A percentile compares a stretch with the other conserved stretches of the same genome.
Evolutionary conservation across 2,329 filamentous ascomycete genomes (phyloP).

Genomic region (Fusarium chlamydosporum): DNA sequence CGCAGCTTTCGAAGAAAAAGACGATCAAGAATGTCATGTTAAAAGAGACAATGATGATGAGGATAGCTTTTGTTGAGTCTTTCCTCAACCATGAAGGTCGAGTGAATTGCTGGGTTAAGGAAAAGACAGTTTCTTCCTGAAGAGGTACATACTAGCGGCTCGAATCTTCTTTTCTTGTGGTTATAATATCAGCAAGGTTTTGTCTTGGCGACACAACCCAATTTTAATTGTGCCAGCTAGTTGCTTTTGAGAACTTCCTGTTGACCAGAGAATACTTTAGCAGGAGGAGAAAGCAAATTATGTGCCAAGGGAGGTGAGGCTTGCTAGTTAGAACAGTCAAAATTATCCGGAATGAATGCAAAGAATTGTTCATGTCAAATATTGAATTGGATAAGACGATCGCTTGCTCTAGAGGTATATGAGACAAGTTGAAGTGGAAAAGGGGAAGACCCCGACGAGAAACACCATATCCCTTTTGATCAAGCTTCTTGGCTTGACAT

Average conservation of each 20-base stretch:
- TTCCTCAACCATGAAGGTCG: constrained; percentile 42
- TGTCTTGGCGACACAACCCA: constrained; percentile 20
- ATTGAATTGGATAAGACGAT: constrained; percentile 41
- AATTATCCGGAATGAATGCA: constrained; percentile 2
- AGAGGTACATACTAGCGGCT: constrained; percentile 44
- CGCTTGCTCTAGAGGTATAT: constrained; percentile 51
- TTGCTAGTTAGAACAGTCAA: constrained; percentile 1
- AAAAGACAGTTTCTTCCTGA: constrained; percentile 25
- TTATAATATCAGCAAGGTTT: constrained; percentile 33
- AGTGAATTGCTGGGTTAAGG: constrained; percentile 33
- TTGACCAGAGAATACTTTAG: constrained; percentile 24
- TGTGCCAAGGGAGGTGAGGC: not conserved
- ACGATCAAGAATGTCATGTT: constrained; percentile 45
- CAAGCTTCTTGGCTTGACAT: constrained; percentile 26
- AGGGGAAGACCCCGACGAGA: constrained; percentile 31
- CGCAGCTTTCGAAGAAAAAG: constrained; percentile 15
- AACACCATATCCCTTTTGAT: constrained; percentile 39
- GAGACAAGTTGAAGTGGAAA: constrained; percentile 38
- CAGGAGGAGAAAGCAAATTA: not conserved
- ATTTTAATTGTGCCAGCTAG: constrained; percentile 9
- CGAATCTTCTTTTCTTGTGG: constrained; percentile 38
- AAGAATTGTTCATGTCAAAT: constrained; percentile 26
- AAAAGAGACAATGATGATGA: constrained; percentile 47
- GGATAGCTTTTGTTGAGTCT: constrained; percentile 24
- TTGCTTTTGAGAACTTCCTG: constrained; percentile 10